Evolutionary conservation across 768 basidiomycete species (phyloP).

Genomic region (Xerocomellus amylosporus): DNA sequence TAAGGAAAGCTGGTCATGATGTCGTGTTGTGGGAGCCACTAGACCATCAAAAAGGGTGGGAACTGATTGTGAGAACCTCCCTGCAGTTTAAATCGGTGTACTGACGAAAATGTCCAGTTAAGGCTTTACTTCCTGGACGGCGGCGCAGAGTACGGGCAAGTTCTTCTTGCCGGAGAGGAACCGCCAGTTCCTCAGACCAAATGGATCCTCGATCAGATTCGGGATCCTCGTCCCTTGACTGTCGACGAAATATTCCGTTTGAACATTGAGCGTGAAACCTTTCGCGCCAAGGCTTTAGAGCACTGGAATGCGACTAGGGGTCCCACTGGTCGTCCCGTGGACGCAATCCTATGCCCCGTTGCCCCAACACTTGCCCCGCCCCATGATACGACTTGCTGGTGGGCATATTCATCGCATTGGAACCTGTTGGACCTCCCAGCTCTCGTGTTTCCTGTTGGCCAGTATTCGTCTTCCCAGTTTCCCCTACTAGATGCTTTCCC

Average conservation of each 20-base stretch:
- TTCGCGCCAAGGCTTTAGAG: slow-evolving; percentile 38
- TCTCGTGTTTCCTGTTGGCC: slow-evolving; percentile 46
- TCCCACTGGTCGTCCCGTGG: slow-evolving; percentile 43
- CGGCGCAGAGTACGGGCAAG: slow-evolving; percentile 43
- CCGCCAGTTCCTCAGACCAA: slow-evolving; percentile 39
- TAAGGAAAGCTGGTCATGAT: slow-evolving; percentile 48
- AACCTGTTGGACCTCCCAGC: slow-evolving; percentile 50
- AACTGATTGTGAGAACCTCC: slow-evolving; percentile 39
- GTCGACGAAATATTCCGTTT: slow-evolving; percentile 45
- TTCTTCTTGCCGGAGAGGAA: slow-evolving; percentile 35
- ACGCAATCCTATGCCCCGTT: slow-evolving; percentile 46
- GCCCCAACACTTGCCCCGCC: slow-evolving; percentile 48
- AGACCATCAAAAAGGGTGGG: slow-evolving; percentile 44
- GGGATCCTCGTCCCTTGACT: slow-evolving; percentile 36
- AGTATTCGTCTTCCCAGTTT: slow-evolving; percentile 28
- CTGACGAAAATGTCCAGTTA: slow-evolving; percentile 29
- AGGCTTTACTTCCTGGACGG: slow-evolving; percentile 52
- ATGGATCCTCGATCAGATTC: slow-evolving; percentile 44
- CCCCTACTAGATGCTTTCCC: slow-evolving; percentile 9
- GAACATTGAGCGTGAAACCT: slow-evolving; percentile 42
- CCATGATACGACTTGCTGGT: slow-evolving; percentile 47
- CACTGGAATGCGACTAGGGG: slow-evolving; percentile 44
- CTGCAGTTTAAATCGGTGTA: background rate
- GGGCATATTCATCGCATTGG: slow-evolving; percentile 53
- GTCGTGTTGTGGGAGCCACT: slow-evolving; percentile 49